These are phyloP conservation scores for Globisporangium barbulae DNA, from an alignment of 352 stramenopile genomes.

Conservation along the genomic window DNA sequence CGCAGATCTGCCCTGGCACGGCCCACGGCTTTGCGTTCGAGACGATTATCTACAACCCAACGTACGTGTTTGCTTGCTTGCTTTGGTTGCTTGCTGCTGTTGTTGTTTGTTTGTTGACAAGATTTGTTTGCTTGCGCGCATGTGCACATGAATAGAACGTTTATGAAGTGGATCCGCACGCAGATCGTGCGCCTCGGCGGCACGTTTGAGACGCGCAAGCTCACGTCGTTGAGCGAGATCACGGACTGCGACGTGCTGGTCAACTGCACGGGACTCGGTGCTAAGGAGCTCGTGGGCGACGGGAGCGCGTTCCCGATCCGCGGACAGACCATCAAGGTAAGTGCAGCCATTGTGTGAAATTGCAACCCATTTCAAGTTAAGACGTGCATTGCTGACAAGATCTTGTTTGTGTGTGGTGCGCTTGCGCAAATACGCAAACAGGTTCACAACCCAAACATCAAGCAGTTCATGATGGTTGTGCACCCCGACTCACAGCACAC, in stretches of 20 bases:
- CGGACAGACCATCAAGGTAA: slow-evolving; percentile 55
- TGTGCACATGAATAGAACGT: slow-evolving; percentile 22
- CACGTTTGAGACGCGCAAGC: slow-evolving; percentile 40
- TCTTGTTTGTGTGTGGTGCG: background rate
- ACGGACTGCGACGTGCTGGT: slow-evolving; percentile 44
- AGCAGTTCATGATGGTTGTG: slow-evolving; percentile 45
- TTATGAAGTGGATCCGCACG: slow-evolving; percentile 50
- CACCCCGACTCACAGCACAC: slow-evolving; percentile 44
- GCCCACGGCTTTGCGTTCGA: slow-evolving; percentile 50
- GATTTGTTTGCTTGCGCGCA: background rate
- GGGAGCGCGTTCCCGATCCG: slow-evolving; percentile 49
- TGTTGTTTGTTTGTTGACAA: slow-evolving; percentile 2
- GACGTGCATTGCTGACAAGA: background rate
- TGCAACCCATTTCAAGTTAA: background rate
- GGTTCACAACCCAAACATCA: slow-evolving; percentile 49
- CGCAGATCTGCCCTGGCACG: slow-evolving; percentile 30
- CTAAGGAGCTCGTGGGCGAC: slow-evolving; percentile 42
- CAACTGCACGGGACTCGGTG: slow-evolving; percentile 57
- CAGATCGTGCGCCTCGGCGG: slow-evolving; percentile 45
- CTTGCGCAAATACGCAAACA: slow-evolving; percentile 7
- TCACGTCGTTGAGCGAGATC: slow-evolving; percentile 34
- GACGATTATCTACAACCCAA: slow-evolving; percentile 67
- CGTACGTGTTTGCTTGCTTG: slow-evolving; percentile 16
- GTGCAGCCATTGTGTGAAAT: background rate
- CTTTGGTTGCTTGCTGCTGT: slow-evolving; percentile 4